These are phyloP conservation scores for Penicillium manginii DNA, from an alignment of 495 filamentous ascomycete genomes.

Conservation along the genomic window DNA sequence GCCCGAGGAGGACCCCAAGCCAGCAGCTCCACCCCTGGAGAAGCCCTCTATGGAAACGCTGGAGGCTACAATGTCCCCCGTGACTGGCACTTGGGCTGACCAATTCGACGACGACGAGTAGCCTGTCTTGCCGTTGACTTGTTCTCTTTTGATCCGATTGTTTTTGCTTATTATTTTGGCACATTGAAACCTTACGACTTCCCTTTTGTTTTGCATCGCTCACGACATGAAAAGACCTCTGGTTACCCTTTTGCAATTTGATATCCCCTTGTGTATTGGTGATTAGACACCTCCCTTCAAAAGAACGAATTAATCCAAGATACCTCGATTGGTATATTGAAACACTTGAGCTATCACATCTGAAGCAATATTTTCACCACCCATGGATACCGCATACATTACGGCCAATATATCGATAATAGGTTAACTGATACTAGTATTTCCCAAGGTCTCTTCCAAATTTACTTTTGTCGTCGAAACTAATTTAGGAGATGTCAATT, in stretches of 20 bases:
- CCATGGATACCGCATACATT: neutral
- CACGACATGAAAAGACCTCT: slow-evolving; percentile 19
- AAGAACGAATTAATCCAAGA: neutral
- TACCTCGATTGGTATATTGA: neutral
- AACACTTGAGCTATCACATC: too few relatives aligned
- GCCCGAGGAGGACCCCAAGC: slow-evolving; percentile 7
- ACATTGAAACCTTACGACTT: slow-evolving; percentile 13
- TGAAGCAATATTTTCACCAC: too few relatives aligned
- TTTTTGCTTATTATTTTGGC: slow-evolving; percentile 6
- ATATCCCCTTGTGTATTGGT: slow-evolving; percentile 18
- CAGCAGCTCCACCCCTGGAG: slow-evolving; percentile 4
- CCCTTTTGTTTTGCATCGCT: slow-evolving; percentile 16
- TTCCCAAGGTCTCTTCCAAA: neutral
- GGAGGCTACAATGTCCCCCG: slow-evolving; percentile 28
- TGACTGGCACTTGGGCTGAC: slow-evolving; percentile 45
- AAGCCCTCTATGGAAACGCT: slow-evolving; percentile 28
- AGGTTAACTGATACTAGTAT: neutral
- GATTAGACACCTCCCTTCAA: slow-evolving; percentile 1
- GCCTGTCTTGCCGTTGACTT: neutral
- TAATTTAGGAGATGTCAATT: neutral
- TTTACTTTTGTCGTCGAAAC: too few relatives aligned
- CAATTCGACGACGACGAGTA: slow-evolving; percentile 33
- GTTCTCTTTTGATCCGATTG: neutral
- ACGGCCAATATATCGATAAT: neutral
- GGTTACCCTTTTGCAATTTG: slow-evolving; percentile 17